These are phyloP conservation scores for Polytrichum commune DNA, from an alignment of 225 moss, liverwort and hornwort species.

Conservation along the genomic window DNA sequence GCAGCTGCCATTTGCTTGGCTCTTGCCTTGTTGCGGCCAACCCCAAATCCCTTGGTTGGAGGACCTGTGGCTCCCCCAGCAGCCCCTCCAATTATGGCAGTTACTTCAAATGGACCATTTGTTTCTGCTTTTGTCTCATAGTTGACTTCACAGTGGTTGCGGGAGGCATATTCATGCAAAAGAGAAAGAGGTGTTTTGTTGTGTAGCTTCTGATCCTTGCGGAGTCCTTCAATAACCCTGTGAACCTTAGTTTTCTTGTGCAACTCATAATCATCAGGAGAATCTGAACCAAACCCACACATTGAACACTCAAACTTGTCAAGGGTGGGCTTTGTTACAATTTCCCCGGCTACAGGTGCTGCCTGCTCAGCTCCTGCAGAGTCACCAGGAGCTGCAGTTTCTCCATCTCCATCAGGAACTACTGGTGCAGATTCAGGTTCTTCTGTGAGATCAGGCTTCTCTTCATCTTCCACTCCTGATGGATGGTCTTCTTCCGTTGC, in stretches of 20 bases:
- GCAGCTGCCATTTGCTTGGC: slow-evolving; percentile 23
- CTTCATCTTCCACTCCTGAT: slow-evolving; percentile 17
- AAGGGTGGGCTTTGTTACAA: slow-evolving; percentile 7
- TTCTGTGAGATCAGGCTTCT: slow-evolving; percentile 4
- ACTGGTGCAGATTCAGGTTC: slow-evolving; percentile 18
- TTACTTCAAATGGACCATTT: slow-evolving; percentile 11
- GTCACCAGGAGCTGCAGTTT: slow-evolving; percentile 6
- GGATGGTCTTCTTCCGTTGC: slow-evolving; percentile 13
- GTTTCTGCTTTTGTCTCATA: slow-evolving; percentile 22
- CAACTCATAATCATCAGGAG: slow-evolving; percentile 7
- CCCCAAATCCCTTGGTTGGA: slow-evolving; percentile 17
- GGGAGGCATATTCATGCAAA: slow-evolving; percentile 19
- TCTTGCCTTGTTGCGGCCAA: slow-evolving; percentile 20
- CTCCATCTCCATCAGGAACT: slow-evolving; percentile 16
- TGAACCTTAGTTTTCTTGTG: slow-evolving; percentile 18
- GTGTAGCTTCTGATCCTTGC: slow-evolving; percentile 18
- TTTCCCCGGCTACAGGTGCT: slow-evolving; percentile 1
- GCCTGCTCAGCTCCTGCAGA: slow-evolving; percentile 20
- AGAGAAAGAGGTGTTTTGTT: slow-evolving; percentile 17
- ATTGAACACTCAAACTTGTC: slow-evolving; percentile 21
- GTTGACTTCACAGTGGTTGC: slow-evolving; percentile 20
- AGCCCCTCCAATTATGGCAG: slow-evolving; percentile 16
- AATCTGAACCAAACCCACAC: slow-evolving; percentile 22
- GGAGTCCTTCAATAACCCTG: slow-evolving; percentile 11
- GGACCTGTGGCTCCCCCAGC: slow-evolving; percentile 13